These are phyloP conservation scores for Kalmanozyma brasiliensis DNA, from an alignment of 1,284 basidiomycete genomes.

Conservation along the genomic window DNA sequence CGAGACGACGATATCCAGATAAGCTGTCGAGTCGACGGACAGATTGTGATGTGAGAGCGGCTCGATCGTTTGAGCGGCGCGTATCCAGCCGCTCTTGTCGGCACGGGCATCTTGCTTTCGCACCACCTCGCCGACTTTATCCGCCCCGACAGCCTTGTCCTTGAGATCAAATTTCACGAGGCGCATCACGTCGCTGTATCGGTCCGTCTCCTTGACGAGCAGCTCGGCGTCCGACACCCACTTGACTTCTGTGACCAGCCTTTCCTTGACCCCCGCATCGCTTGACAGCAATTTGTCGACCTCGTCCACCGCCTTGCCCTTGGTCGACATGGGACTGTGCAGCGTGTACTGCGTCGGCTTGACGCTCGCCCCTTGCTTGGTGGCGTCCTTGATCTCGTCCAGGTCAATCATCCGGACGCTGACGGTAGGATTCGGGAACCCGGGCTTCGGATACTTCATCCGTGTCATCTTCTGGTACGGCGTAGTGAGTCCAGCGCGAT, in stretches of 20 bases:
- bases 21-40: slow-evolving; percentile 38
- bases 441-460: slow-evolving; percentile 74
- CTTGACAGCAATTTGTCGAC: slow-evolving; percentile 72
- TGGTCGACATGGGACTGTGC: slow-evolving; percentile 26
- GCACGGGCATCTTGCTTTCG: slow-evolving; percentile 77
- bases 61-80: slow-evolving; percentile 68
- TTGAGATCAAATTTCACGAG: slow-evolving; percentile 47
- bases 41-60: slow-evolving; percentile 45
- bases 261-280: slow-evolving; percentile 71
- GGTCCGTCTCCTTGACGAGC: slow-evolving; percentile 84
- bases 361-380: slow-evolving; percentile 9
- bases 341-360: slow-evolving; percentile 29
- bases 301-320: slow-evolving; percentile 61
- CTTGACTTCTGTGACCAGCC: slow-evolving; percentile 78
- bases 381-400: slow-evolving; percentile 31
- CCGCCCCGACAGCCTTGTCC: slow-evolving; percentile 18
- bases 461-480: slow-evolving; percentile 51
- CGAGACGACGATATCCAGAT: slow-evolving; percentile 54
- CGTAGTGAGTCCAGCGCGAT: slow-evolving; percentile 44
- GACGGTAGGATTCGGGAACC: slow-evolving; percentile 87
- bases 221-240: slow-evolving; percentile 85
- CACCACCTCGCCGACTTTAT: slow-evolving; percentile 56
- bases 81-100: slow-evolving; percentile 90
- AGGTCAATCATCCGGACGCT: slow-evolving; percentile 75
- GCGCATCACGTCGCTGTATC: slow-evolving; percentile 56